A percentile compares a stretch with the other conserved stretches of the same genome.
Evolutionary conservation across 345 rosid genomes (phyloP).

Genomic region (Carallia brachiata): DNA sequence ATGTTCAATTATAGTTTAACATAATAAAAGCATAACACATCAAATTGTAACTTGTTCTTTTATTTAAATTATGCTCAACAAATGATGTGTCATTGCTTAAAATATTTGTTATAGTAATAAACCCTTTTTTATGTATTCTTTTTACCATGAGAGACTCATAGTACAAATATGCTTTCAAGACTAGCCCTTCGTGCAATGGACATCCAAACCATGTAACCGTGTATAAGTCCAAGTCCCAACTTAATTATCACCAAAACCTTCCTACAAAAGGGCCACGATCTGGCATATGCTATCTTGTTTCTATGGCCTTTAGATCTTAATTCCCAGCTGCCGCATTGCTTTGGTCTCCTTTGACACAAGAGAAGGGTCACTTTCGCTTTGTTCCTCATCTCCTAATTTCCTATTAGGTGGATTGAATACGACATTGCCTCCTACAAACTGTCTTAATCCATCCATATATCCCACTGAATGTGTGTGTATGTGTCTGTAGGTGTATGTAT

Average conservation of each 20-base stretch:
- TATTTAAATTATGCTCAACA: no score
- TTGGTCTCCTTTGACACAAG: slow-evolving; percentile 27
- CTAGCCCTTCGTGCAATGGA: background rate
- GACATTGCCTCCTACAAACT: slow-evolving; percentile 9
- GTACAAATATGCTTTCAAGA: background rate
- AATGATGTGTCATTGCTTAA: no score
- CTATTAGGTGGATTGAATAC: background rate
- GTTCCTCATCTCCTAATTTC: slow-evolving; percentile 10
- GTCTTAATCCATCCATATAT: slow-evolving; percentile 23
- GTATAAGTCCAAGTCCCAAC: background rate
- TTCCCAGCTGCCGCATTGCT: background rate
- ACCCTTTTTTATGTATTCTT: no score
- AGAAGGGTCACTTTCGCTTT: slow-evolving; percentile 39
- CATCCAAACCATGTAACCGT: background rate
- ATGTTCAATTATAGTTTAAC: no score
- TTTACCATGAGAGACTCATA: no score
- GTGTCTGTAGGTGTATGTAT: background rate
- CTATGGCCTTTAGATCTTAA: background rate
- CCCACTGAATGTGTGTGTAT: slow-evolving; percentile 11
- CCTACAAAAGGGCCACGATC: slow-evolving; percentile 30
- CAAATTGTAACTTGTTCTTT: no score
- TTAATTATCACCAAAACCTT: background rate
- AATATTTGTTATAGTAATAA: no score
- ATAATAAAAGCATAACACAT: no score
- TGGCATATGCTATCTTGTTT: background rate